Conservation (phyloP, 169 alveolate species). For the Eimeria zaria region DNA sequence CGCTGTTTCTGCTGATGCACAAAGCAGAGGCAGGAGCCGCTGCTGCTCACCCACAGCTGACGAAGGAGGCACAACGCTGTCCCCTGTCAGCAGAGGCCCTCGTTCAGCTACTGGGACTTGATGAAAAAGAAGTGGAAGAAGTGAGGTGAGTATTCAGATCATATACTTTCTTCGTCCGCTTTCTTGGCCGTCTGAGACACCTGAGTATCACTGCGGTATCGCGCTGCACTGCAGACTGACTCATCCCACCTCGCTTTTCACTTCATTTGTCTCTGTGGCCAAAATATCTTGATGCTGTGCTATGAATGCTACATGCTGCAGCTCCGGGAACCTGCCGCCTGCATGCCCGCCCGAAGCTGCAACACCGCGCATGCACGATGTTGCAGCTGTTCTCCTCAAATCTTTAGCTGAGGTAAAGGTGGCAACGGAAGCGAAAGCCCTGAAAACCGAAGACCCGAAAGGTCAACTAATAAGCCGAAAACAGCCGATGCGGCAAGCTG, state of each 20-base stretch:
- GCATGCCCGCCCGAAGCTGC: constrained; percentile 71
- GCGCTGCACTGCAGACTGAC: not conserved
- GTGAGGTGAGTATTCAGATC: not conserved
- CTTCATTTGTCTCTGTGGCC: not conserved
- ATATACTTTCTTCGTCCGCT: not conserved
- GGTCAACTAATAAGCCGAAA: not conserved
- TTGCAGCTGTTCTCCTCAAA: constrained; percentile 5
- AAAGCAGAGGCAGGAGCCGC: not conserved
- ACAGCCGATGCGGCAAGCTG: not conserved
- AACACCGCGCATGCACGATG: constrained; percentile 66
- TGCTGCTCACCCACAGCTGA: not conserved
- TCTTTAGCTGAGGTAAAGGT: not conserved
- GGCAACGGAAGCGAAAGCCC: not conserved
- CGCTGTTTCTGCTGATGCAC: constrained; percentile 60
- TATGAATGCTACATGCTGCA: not conserved
- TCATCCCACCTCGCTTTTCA: not conserved
- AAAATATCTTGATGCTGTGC: not conserved
- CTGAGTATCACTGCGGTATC: not conserved
- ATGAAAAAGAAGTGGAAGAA: constrained; percentile 30
- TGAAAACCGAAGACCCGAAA: not conserved
- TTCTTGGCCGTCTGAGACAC: not conserved
- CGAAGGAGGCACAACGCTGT: constrained; percentile 31
- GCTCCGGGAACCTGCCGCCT: constrained; percentile 57
- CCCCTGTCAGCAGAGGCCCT: constrained; percentile 64
- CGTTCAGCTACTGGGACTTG: constrained; percentile 43